Base-by-base conservation (phyloP, 75 land plant genomes). In the Cryptomeria japonica region DNA sequence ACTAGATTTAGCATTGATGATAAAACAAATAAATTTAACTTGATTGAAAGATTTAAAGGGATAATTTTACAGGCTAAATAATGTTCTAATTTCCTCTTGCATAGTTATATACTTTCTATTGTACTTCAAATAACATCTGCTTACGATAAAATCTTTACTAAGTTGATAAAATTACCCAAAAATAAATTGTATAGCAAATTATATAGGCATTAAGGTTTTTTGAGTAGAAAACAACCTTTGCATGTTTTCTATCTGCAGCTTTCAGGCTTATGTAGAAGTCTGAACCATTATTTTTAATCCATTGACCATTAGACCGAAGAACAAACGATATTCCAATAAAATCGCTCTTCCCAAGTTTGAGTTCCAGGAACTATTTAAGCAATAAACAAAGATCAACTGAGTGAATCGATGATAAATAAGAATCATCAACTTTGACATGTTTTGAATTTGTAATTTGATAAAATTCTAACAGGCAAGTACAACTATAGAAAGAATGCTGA, bases 271-370 rank as follows among this genome's bases (percentile, higher is more conserved):
- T 75, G 86, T 84, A 93, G 85, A 94, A 95, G 86, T 95, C 92
- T 46, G 92, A 90, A n/a, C 93, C 96, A 89, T 89, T 95, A 86
- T 91, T 89, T 87, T 93, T 95, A 44, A 92, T 92, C 96, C 96
- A 95, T 47, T 86, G 87, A 13, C 91, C 92, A 58, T 92, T 91
- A 46, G 93, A 87, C 46, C 85, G 83, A 82, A 95, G 77, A 19
- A 95, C 95, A 90, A 95, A 95, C 15, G 91, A 93, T 79, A 93
- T 87, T 15, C 95, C 96, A 55, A 91, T 80, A 83, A 92, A 88
- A 56, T 90, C 86, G 38, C 85, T 85, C 42, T 88, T 85, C 6
- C 89, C 89, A 47, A 95, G 31, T 41, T 84, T 86, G 42, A 95
- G 92, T 32, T 94, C 92, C 85, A 94, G 87, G 55, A 76, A 85